Percentiles rank a stretch among this genome's conserved stretches.
Evolutionary conservation across 2,329 filamentous ascomycete species (phyloP).

Genomic region (Aspergillus fumigatus): DNA sequence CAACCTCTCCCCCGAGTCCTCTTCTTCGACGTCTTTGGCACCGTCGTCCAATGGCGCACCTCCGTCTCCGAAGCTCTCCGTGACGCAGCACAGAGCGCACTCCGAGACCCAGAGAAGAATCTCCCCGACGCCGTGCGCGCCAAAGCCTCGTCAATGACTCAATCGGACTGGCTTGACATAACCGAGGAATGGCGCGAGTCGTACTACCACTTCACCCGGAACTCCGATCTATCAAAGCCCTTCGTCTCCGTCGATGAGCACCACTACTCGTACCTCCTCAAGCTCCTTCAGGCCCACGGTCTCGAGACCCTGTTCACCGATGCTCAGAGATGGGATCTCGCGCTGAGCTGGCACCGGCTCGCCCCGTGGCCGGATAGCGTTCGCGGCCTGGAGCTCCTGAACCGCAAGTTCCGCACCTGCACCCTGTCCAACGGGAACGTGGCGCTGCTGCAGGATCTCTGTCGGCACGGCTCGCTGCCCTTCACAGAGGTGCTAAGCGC

Average conservation of each 20-base stretch:
- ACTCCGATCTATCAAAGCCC: conserved; percentile 30
- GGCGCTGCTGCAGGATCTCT: conserved; percentile 62
- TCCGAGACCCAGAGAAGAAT: conserved; percentile 44
- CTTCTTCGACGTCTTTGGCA: conserved; percentile 44
- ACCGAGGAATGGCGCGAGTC: conserved; percentile 66
- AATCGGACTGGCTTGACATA: conserved; percentile 59
- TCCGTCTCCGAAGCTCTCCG: conserved; percentile 59
- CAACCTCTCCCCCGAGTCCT: conserved; percentile 19
- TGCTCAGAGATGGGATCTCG: conserved; percentile 57
- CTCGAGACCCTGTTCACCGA: conserved; percentile 59
- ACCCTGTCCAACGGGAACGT: conserved; percentile 74
- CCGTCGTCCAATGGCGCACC: conserved; percentile 72
- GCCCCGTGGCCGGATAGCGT: conserved; percentile 63
- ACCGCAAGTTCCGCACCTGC: conserved; percentile 54
- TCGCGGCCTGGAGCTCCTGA: conserved; percentile 53
- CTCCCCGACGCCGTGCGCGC: conserved; percentile 46
- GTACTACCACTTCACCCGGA: conserved; percentile 59
- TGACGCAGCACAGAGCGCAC: conserved; percentile 45
- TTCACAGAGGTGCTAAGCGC: conserved; percentile 63
- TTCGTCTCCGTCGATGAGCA: conserved; percentile 72
- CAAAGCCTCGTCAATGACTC: conserved; percentile 49
- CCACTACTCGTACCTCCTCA: conserved; percentile 58
- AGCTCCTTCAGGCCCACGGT: conserved; percentile 53
- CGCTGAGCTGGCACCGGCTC: conserved; percentile 67
- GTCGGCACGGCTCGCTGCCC: conserved; percentile 52